Evolutionary conservation across 495 filamentous ascomycete genomes (phyloP), one percentile per base, ranked within the genome.

Genomic region (Hypoxylon fuscum): DNA sequence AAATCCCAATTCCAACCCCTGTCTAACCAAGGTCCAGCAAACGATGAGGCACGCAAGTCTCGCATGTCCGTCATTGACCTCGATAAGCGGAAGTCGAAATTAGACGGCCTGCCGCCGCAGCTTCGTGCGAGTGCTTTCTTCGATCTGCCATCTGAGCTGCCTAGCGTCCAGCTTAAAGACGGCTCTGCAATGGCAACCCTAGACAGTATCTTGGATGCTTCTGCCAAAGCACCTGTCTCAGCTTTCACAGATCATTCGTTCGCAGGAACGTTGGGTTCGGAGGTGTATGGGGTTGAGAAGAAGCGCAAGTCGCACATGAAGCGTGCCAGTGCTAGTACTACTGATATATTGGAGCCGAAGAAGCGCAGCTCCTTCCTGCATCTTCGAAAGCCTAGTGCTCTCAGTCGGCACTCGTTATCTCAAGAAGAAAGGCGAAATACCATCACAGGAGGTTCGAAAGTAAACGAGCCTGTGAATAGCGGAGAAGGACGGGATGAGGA

Each of bases 161-260:
- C 81, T 8, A 70, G 70, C 18, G 71, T 96, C 15, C 82, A 92
- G 58, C 74, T 93, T 21, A 92, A 89, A 71, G 85, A 87, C 34
- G 85, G 88, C 10, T 96, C 93, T 42, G 91, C 93, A 12, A 92
- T 92, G 61, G 88, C 85, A 29, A 97, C 94, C 0, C 80, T 98
- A 7, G 95, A 98, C 53, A 95, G 87, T 67, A 95, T 98, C 40
- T 81, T 98, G 8, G 91, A 97, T 73, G 95, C 95, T n/a, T 96
- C 95, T 3, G 90, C 92, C 2, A 83, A 82, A 56, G 95, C 96
- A 1, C 95, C 95, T n/a, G 91, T 96, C 38, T 91, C 82, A 38
- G 95, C 95, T 45, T 98, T 97, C 67, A 97, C 92, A 0, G 93
- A 98, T 69, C 95, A 98, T 73, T 88, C 90, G 8, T 90, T 90